Evolutionary conservation across 2,329 filamentous ascomycete species (phyloP).

Genomic region (Pleoardoris graminearum): DNA sequence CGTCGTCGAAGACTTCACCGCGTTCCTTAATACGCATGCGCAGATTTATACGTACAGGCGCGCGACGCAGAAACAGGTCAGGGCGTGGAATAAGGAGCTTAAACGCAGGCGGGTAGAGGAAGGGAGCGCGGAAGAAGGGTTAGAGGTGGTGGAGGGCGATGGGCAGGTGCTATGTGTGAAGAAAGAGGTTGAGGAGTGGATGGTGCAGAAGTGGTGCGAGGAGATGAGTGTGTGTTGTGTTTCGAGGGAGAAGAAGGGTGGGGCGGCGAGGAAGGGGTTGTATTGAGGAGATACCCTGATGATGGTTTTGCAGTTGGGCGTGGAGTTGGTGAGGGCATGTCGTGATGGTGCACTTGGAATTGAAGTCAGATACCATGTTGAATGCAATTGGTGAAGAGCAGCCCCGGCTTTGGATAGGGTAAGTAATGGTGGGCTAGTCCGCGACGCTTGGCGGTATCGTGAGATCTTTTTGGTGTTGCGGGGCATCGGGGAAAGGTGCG

Average conservation of each 20-base stretch:
- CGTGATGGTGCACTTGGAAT: no score
- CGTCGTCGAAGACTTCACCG: conserved; percentile 79
- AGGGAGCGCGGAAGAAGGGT: background rate
- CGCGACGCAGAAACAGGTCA: conserved; percentile 37
- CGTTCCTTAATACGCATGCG: conserved; percentile 69
- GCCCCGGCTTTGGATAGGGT: no score
- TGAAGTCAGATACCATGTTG: no score
- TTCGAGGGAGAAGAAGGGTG: conserved; percentile 59
- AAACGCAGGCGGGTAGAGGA: conserved; percentile 15
- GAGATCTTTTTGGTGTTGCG: no score
- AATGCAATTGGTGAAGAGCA: no score
- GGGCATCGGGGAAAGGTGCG: no score
- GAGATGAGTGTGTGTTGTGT: conserved; percentile 82
- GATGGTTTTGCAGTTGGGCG: background rate
- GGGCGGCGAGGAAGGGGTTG: conserved; percentile 24
- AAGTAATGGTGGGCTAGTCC: no score
- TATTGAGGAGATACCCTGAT: conserved; percentile 24
- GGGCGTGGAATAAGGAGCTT: conserved; percentile 30
- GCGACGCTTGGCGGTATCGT: no score
- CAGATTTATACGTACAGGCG: conserved; percentile 26
- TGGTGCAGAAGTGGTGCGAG: conserved; percentile 90
- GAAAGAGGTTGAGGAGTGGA: conserved; percentile 45
- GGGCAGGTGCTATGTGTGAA: conserved; percentile 27
- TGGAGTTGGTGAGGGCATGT: background rate
- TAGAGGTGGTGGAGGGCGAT: conserved; percentile 12